Base-by-base conservation (phyloP, 2,329 filamentous ascomycete genomes). In the Arthrobotrys sphaeroides region DNA sequence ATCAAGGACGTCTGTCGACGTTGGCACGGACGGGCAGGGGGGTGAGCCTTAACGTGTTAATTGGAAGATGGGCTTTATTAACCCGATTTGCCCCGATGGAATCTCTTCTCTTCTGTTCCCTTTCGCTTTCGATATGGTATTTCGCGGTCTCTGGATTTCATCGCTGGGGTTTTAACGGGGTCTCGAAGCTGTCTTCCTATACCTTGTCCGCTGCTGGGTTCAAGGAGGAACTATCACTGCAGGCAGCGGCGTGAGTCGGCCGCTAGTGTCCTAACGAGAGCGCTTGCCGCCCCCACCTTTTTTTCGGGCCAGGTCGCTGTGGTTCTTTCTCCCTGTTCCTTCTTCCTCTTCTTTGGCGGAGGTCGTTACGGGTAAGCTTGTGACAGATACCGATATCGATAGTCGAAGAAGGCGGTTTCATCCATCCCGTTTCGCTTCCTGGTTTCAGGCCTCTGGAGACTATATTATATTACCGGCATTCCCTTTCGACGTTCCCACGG, bases 21-120 rank as follows among this genome's bases (percentile, higher is more conserved):
- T 59, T 59, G 53, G 53, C 31, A 59, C 53, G 40, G 53, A 40
- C 31, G 7, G 16, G 33, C 31, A 42, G 31, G 31, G 26, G 20
- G n/a, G n/a, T n/a, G n/a, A 16, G 40, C 7, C 20, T 62, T 62
- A 31, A 31, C 38, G 59, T 57, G 24, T 33, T 57, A 47, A n/a
- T n/a, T n/a, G n/a, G n/a, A n/a, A 47, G 20, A 22, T 42, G 31
- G 53, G 40, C 28, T 69, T 51, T 42, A 51, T 60, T 69, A 49
- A 43, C 65, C 53, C 43, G 53, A 61, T 60, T 43, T 69, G 42
- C 43, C 65, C 64, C 43, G 33, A 40, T 47, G 26, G 40, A 59
- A 57, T 20, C 51, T 22, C 12, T 59, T 40, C 10, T 18, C 24
- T 59, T 55, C 20, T 66, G 4, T n/a, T 47, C 28, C 10, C 45